Evolutionary conservation across 192 early-diverging fungal genomes (phyloP).

Genomic region (Cladochytrium replicatum): DNA sequence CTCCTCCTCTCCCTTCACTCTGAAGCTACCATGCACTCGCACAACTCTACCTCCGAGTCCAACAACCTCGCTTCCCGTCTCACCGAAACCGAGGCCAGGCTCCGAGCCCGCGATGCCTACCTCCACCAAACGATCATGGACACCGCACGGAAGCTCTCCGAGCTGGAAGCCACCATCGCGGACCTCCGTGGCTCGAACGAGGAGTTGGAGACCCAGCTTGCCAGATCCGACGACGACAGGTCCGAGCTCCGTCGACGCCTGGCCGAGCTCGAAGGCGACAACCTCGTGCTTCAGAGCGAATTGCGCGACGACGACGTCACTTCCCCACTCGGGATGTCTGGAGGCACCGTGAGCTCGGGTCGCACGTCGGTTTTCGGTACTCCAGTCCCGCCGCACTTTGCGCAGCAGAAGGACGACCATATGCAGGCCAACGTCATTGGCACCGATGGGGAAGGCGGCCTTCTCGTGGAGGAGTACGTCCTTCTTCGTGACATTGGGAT

Average conservation of each 20-base stretch:
- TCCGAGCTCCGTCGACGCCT: constrained; percentile 11
- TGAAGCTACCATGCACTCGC: no score
- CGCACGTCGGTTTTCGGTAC: no score
- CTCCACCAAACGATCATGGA: constrained; percentile 29
- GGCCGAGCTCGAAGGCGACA: constrained; percentile 15
- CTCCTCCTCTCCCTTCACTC: no score
- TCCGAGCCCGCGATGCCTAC: constrained; percentile 19
- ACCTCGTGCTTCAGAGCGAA: constrained; percentile 15
- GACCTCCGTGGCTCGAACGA: constrained; percentile 14
- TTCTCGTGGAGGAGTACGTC: constrained; percentile 15
- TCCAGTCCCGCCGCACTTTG: no score
- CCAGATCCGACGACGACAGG: no score
- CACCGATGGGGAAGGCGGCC: constrained; percentile 2
- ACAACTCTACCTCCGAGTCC: no score
- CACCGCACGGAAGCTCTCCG: constrained; percentile 16
- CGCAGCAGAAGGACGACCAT: no score
- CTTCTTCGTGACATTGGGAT: constrained; percentile 14
- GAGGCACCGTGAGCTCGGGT: no score
- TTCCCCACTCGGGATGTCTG: constrained; percentile 1
- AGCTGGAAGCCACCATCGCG: constrained; percentile 15
- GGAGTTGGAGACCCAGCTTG: no score
- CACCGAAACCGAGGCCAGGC: constrained; percentile 13
- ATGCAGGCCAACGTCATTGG: no score
- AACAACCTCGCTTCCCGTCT: constrained; percentile 9
- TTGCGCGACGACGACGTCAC: background rate